These are phyloP conservation scores for Royoungia palumana DNA, from an alignment of 768 basidiomycete genomes.

Conservation along the genomic window DNA sequence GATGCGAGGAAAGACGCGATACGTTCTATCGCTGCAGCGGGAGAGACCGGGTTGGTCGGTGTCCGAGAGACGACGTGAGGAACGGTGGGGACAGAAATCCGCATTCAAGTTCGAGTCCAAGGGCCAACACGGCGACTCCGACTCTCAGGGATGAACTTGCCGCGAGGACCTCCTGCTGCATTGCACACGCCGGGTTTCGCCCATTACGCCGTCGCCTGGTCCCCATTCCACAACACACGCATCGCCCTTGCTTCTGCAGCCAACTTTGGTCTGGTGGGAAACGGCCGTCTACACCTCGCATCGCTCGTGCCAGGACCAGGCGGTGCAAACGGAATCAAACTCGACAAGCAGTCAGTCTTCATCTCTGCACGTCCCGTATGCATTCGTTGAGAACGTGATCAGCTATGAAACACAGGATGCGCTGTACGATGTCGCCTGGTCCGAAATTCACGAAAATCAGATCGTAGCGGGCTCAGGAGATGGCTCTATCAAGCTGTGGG, in stretches of 20 bases:
- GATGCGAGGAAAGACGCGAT: constrained; percentile 61
- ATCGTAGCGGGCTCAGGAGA: constrained; percentile 86
- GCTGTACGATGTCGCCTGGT: constrained; percentile 91
- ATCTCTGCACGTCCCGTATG: not conserved
- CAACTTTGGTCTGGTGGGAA: constrained; percentile 94
- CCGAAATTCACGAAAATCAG: constrained; percentile 92
- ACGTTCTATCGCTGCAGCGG: constrained; percentile 54
- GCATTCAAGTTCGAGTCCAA: constrained; percentile 47
- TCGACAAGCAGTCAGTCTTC: constrained; percentile 67
- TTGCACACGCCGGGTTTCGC: constrained; percentile 75
- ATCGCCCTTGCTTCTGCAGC: constrained; percentile 81
- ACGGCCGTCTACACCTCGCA: constrained; percentile 78
- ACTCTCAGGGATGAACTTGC: constrained; percentile 31
- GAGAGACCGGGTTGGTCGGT: constrained; percentile 37
- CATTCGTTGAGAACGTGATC: constrained; percentile 7
- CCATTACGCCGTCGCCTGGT: constrained; percentile 80
- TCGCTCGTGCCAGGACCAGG: constrained; percentile 49
- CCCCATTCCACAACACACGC: constrained; percentile 74
- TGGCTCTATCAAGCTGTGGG: constrained; percentile 89
- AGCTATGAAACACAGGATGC: constrained; percentile 92
- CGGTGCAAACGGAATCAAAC: constrained; percentile 40
- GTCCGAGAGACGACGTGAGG: constrained; percentile 49
- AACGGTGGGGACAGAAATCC: constrained; percentile 73
- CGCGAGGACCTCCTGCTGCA: constrained; percentile 41
- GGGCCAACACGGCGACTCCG: no score